phyloP scores from a whole-genome alignment of 305 asterid genomes.

The Stenogyne calaminthoides region DNA sequence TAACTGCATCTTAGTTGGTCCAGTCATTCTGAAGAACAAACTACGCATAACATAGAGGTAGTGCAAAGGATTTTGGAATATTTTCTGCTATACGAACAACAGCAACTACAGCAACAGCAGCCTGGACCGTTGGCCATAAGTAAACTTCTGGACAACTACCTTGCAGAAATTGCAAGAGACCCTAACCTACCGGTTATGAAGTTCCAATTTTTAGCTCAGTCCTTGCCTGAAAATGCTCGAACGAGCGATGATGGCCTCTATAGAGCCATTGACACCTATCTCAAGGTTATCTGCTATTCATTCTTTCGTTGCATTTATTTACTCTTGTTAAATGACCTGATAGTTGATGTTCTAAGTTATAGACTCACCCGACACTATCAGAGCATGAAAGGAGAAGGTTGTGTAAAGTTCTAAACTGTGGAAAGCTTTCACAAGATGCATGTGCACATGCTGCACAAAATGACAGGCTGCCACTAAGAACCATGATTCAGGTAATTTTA shows the following conservation, averaged over 20 bases:
- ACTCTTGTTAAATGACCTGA: slow-evolving; percentile 13
- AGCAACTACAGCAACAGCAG: slow-evolving; percentile 41
- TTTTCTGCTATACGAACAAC: slow-evolving; percentile 67
- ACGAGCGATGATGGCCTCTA: slow-evolving; percentile 79
- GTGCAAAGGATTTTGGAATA: slow-evolving; percentile 83
- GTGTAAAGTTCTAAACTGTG: slow-evolving; percentile 69
- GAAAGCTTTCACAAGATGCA: slow-evolving; percentile 72
- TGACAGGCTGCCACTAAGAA: slow-evolving; percentile 82
- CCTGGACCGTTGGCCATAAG: slow-evolving; percentile 51
- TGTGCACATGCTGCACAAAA: slow-evolving; percentile 89
- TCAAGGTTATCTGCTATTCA: slow-evolving; percentile 54
- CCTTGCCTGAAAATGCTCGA: slow-evolving; percentile 70
- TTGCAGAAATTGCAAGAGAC: slow-evolving; percentile 78
- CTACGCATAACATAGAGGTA: slow-evolving; percentile 59
- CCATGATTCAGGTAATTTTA: slow-evolving; percentile 67
- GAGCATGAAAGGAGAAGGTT: slow-evolving; percentile 79
- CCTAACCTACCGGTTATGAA: slow-evolving; percentile 60
- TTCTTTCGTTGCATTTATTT: neutral
- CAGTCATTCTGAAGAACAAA: slow-evolving; percentile 61
- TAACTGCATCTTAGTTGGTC: slow-evolving; percentile 14
- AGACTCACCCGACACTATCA: slow-evolving; percentile 72
- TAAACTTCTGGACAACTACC: slow-evolving; percentile 76
- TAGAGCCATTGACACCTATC: slow-evolving; percentile 85
- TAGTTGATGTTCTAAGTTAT: slow-evolving; percentile 18
- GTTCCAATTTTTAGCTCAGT: slow-evolving; percentile 73